Base-by-base conservation (phyloP, 2,329 filamentous ascomycete genomes). In the Colletotrichum sp. region DNA sequence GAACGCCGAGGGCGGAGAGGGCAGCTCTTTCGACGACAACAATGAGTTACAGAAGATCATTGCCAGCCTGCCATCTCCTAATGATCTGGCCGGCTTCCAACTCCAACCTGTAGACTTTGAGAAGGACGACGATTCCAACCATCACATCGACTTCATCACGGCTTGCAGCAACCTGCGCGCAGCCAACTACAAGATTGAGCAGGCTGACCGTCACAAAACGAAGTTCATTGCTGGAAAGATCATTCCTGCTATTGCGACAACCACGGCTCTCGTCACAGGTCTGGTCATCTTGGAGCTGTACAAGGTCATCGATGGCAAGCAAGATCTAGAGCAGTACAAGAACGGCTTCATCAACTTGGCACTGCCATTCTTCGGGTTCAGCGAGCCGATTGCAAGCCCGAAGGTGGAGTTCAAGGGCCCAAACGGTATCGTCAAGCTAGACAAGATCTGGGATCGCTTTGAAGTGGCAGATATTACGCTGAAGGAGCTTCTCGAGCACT, bases 161-260 rank as follows among this genome's bases (percentile, higher is more conserved):
- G 96, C 96, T 2, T 96, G 96, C 79, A 98, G 96, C 88, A 99
- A 99, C 84, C 89, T 99, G 76, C 95, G 98, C 76, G 97, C 97
- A 1, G 94, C 98, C 86, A 99, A 99, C 88, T 99, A 99, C 91
- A 98, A 97, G 85, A 99, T 99, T 80, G 92, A 95, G 82, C 91
- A 93, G 78, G 96, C 97, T 1, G 96, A 99, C 83, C 92, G 95
- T 77, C 97, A 98, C 90, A 98, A 97, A 93, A 99, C 96, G 77
- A 99, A 99, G 89, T 99, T 99, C 86, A 99, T 99, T 83, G 98
- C 97, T 36, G 97, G 97, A 84, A 99, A 99, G 91, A 99, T 99
- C 80, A 99, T 99, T 79, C 97, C 97, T 27, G 97, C 97, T 62
- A 99, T 99, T 85, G 97, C 97, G 61, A 99, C 97, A 5, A 99